A percentile compares a stretch with the other conserved stretches of the same genome.
These are phyloP conservation scores for Calonectria multiphialidica DNA, from an alignment of 2,329 filamentous ascomycete species.

Conservation along the genomic window DNA sequence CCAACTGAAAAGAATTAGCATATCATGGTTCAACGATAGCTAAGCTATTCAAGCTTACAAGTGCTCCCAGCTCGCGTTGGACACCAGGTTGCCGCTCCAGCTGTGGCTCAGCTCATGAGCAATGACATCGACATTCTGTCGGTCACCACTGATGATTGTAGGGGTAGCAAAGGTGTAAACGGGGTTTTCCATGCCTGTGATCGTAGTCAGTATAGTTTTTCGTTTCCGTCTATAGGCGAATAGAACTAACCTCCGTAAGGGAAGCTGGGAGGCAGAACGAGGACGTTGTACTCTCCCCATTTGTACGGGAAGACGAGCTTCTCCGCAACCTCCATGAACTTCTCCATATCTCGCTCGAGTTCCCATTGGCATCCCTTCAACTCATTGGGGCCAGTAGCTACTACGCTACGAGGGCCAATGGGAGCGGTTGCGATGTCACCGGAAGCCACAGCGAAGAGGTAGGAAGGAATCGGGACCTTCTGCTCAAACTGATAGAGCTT, in stretches of 20 bases:
- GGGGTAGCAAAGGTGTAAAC: slow-evolving; percentile 96
- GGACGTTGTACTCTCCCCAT: slow-evolving; percentile 95
- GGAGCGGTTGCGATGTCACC: slow-evolving; percentile 88
- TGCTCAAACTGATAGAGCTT: slow-evolving; percentile 90
- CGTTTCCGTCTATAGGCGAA: not conserved
- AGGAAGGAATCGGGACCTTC: slow-evolving; percentile 91
- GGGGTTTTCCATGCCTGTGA: slow-evolving; percentile 85
- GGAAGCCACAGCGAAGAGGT: slow-evolving; percentile 91
- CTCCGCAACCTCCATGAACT: slow-evolving; percentile 90
- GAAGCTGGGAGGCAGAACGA: slow-evolving; percentile 91
- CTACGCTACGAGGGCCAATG: slow-evolving; percentile 86
- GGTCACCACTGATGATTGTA: slow-evolving; percentile 90
- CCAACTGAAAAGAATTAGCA: slow-evolving; percentile 60
- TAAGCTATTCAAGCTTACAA: slow-evolving; percentile 61
- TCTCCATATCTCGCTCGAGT: slow-evolving; percentile 90
- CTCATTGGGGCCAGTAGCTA: slow-evolving; percentile 91
- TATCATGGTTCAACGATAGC: too few species aligned
- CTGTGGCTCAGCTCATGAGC: slow-evolving; percentile 84
- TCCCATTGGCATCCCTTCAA: slow-evolving; percentile 89
- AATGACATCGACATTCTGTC: slow-evolving; percentile 95
- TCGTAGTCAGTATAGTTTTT: slow-evolving; percentile 5
- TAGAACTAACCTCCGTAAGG: slow-evolving; percentile 78
- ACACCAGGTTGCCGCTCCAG: slow-evolving; percentile 91
- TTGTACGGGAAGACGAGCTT: slow-evolving; percentile 85
- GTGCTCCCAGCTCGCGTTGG: slow-evolving; percentile 84